phyloP scores from a whole-genome alignment of 306 rosid genomes.

The Vicia sativa region DNA sequence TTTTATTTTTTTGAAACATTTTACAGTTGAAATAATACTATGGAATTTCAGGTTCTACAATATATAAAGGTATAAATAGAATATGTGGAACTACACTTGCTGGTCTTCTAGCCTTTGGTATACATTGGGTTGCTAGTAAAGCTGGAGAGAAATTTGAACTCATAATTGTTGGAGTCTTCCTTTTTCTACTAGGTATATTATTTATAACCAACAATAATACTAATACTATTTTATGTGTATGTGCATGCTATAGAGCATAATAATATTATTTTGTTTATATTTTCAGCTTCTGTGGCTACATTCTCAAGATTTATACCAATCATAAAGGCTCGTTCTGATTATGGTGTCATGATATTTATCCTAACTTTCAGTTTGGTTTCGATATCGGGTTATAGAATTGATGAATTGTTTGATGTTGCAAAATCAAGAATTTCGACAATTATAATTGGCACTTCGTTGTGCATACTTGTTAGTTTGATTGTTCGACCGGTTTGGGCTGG shows the following conservation, averaged over 20 bases:
- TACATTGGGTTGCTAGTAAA: constrained; percentile 66
- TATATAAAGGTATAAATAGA: constrained; percentile 65
- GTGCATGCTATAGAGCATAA: too few species aligned
- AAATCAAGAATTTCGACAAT: constrained; percentile 62
- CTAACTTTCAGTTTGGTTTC: constrained; percentile 86
- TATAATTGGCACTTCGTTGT: constrained; percentile 63
- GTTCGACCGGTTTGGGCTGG: constrained; percentile 95
- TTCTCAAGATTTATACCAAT: constrained; percentile 85
- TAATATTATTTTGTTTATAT: background rate
- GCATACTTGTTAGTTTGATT: constrained; percentile 53
- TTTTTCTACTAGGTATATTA: constrained; percentile 68
- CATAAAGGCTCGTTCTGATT: constrained; percentile 78
- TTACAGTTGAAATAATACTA: too few species aligned
- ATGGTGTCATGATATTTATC: constrained; percentile 76
- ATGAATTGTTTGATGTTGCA: constrained; percentile 53
- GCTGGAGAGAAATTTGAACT: constrained; percentile 70
- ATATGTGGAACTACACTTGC: constrained; percentile 74
- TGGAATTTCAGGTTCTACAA: constrained; percentile 69
- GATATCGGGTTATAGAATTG: constrained; percentile 66
- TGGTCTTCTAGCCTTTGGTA: constrained; percentile 67
- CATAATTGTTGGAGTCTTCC: constrained; percentile 52
- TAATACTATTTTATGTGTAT: too few species aligned
- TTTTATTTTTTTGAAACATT: too few species aligned
- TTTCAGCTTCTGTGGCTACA: constrained; percentile 82
- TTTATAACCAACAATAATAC: background rate